A percentile compares a stretch with the other conserved stretches of the same genome.
These are phyloP conservation scores for Cladosporium sp. DNA, from an alignment of 2,329 filamentous ascomycete species.

Conservation along the genomic window DNA sequence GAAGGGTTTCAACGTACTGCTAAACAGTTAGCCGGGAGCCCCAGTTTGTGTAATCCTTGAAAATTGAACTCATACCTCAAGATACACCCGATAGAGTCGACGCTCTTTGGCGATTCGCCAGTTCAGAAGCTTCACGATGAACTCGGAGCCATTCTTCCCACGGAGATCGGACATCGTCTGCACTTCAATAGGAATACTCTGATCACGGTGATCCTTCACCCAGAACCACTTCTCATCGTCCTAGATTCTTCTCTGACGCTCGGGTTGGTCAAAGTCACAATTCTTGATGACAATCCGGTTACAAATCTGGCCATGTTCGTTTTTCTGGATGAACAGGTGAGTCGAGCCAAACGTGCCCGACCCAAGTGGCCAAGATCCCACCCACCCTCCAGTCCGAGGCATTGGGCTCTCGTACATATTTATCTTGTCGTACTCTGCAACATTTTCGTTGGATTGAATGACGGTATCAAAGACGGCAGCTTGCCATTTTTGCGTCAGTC, in stretches of 20 bases:
- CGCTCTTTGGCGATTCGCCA: constrained; percentile 1
- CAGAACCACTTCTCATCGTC: background rate
- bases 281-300: constrained; percentile 6
- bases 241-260: background rate
- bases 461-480: background rate
- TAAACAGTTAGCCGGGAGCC: background rate
- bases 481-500: background rate
- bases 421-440: background rate
- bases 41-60: background rate
- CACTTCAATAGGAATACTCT: background rate
- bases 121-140: background rate
- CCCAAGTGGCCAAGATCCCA: background rate
- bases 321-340: background rate
- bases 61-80: background rate
- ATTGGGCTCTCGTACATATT: background rate
- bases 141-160: background rate
- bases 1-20: background rate
- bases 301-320: background rate
- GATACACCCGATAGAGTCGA: background rate
- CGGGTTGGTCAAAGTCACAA: background rate
- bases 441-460: background rate
- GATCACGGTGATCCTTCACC: background rate
- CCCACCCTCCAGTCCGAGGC: background rate
- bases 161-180: background rate
- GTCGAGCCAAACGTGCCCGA: background rate